phyloP scores from a whole-genome alignment of 2,329 filamentous ascomycete species.

The Verticillium albo-atrum region DNA sequence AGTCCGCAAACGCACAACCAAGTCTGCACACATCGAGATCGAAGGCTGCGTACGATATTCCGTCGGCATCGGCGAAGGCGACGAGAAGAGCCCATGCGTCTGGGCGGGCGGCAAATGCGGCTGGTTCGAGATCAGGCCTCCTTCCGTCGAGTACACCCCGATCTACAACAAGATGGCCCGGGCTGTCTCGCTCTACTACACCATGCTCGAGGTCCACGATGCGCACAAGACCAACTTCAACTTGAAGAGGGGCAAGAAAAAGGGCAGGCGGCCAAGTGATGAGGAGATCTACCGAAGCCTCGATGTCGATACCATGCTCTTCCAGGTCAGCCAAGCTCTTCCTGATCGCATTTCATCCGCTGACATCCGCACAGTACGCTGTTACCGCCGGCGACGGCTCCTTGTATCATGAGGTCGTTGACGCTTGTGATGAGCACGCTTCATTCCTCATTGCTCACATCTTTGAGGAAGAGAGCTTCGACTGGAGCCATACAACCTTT shows the following conservation, averaged over 20 bases:
- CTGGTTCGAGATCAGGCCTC: slow-evolving; percentile 61
- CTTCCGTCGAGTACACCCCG: slow-evolving; percentile 49
- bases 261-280: slow-evolving; percentile 24
- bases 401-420: slow-evolving; percentile 42
- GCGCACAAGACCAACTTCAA: slow-evolving; percentile 19
- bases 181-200: slow-evolving; percentile 61
- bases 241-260: slow-evolving; percentile 22
- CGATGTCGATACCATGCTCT: slow-evolving; percentile 17
- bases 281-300: slow-evolving; percentile 14
- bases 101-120: slow-evolving; percentile 63
- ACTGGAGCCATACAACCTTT: slow-evolving; percentile 43
- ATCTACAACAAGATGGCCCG: slow-evolving; percentile 58
- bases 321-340: slow-evolving; percentile 22
- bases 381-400: slow-evolving; percentile 47
- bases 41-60: slow-evolving; percentile 44
- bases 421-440: slow-evolving; percentile 43
- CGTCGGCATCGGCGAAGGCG: slow-evolving; percentile 39
- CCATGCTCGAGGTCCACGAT: slow-evolving; percentile 51
- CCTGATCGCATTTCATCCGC: background rate
- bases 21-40: slow-evolving; percentile 47
- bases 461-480: slow-evolving; percentile 26
- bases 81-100: slow-evolving; percentile 49
- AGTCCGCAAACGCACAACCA: slow-evolving; percentile 28
- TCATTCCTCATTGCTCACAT: slow-evolving; percentile 50
- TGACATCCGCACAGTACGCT: slow-evolving; percentile 37